Conservation (phyloP, 2,329 filamentous ascomycete species). For the Cladophialophora chaetospira region DNA sequence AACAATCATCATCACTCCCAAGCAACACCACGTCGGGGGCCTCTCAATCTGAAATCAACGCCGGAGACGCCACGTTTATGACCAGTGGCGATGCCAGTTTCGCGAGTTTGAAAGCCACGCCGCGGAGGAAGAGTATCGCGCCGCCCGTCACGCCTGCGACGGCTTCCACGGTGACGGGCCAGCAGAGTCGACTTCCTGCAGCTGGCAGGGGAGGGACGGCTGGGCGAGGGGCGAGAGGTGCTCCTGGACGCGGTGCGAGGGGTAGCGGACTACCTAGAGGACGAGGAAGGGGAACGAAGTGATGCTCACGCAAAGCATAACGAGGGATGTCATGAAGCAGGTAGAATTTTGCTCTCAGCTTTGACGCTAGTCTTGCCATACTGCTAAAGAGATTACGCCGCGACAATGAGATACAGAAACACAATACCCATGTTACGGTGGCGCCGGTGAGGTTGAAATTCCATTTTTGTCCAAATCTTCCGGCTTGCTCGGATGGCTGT, state of each 20-base stretch:
- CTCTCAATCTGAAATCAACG: constrained; percentile 5
- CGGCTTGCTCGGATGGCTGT: too few species aligned
- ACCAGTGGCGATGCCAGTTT: constrained; percentile 29
- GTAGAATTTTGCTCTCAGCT: too few species aligned
- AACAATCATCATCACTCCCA: constrained; percentile 1
- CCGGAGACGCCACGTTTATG: constrained; percentile 26
- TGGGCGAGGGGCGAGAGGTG: constrained; percentile 18
- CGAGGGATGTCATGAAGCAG: too few species aligned
- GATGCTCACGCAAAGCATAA: too few species aligned
- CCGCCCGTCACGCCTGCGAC: constrained; percentile 22
- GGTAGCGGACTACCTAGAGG: constrained; percentile 35
- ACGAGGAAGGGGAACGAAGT: constrained; percentile 44
- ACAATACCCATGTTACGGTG: not conserved
- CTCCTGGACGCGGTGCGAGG: not conserved
- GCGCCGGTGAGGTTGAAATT: too few species aligned
- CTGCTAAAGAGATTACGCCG: not conserved
- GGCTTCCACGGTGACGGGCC: constrained; percentile 14
- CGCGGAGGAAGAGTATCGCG: constrained; percentile 29
- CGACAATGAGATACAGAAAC: not conserved
- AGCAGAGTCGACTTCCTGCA: constrained; percentile 9
- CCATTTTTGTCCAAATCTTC: too few species aligned
- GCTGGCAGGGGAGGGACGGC: constrained; percentile 35
- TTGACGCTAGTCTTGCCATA: too few species aligned
- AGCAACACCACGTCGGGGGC: not conserved
- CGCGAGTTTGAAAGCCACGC: constrained; percentile 31